These are phyloP conservation scores for Nelumbo lutea DNA, from an alignment of 164 flowering plant genomes.

Conservation along the genomic window DNA sequence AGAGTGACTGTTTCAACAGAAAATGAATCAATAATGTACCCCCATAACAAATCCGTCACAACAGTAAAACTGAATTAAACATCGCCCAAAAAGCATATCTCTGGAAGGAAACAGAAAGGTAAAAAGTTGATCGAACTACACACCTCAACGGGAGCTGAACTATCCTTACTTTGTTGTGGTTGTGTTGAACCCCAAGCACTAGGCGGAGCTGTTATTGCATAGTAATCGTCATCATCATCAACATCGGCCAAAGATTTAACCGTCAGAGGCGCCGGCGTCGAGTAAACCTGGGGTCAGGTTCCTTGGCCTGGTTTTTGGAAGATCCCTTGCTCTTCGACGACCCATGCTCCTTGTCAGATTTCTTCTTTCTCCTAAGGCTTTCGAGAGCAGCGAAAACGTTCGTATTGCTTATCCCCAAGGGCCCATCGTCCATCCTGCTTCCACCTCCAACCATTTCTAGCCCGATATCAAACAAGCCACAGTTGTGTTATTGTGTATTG, in stretches of 20 bases:
- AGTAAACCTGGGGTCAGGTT: constrained; percentile 53
- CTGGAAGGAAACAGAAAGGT: no score
- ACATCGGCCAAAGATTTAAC: constrained; percentile 89
- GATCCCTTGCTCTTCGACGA: constrained; percentile 46
- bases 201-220: constrained; percentile 67
- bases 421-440: constrained; percentile 45
- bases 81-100: no score
- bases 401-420: constrained; percentile 32
- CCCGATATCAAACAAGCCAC: constrained; percentile 9
- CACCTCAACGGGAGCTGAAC: constrained; percentile 34
- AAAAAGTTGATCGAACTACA: background rate
- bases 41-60: background rate
- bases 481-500: no score
- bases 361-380: constrained; percentile 55
- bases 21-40: no score
- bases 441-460: constrained; percentile 54
- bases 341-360: constrained; percentile 45
- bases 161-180: constrained; percentile 31
- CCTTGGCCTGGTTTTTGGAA: constrained; percentile 35
- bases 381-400: constrained; percentile 65
- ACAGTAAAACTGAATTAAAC: constrained; percentile 3
- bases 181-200: constrained; percentile 44
- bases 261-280: constrained; percentile 72
- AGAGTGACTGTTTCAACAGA: no score
- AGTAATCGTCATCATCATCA: constrained; percentile 86